A percentile compares a stretch with the other conserved stretches of the same genome.
Evolutionary conservation across 2,329 filamentous ascomycete species (phyloP).

Genomic region (Scedosporium apiospermum): DNA sequence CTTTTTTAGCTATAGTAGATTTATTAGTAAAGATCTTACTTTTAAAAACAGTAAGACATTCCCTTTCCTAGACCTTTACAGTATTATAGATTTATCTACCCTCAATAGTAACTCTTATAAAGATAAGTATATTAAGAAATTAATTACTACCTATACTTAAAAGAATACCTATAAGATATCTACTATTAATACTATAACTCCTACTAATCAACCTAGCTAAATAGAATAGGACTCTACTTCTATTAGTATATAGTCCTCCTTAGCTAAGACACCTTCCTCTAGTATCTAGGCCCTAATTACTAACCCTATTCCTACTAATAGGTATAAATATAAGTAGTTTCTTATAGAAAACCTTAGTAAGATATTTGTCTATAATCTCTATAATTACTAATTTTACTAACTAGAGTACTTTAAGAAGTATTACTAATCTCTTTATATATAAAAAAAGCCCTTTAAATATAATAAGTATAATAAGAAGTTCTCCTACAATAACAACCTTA

Average conservation of each 20-base stretch:
- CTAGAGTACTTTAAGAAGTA: constrained; percentile 98
- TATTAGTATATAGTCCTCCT: constrained; percentile 26
- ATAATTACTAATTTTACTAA: constrained; percentile 91
- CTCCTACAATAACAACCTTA: constrained; percentile 92
- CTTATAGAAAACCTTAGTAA: constrained; percentile 96
- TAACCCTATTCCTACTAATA: constrained; percentile 58
- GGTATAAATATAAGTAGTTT: constrained; percentile 95
- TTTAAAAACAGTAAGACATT: constrained; percentile 60
- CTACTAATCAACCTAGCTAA: constrained; percentile 22
- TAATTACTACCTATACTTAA: constrained; percentile 31
- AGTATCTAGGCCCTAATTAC: constrained; percentile 34
- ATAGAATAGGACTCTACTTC: constrained; percentile 23
- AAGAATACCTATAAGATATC: constrained; percentile 23
- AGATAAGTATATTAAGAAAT: constrained; percentile 48
- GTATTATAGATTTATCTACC: constrained; percentile 32
- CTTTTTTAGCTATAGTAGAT: constrained; percentile 65
- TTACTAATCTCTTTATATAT: constrained; percentile 94
- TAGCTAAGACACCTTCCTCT: constrained; percentile 24
- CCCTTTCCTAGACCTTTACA: constrained; percentile 51
- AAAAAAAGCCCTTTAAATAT: constrained; percentile 98
- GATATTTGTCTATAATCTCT: constrained; percentile 94
- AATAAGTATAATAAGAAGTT: constrained; percentile 98
- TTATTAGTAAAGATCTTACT: constrained; percentile 68
- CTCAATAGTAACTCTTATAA: constrained; percentile 27
- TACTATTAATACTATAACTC: constrained; percentile 31